These are phyloP conservation scores for Dacryopinax spathularia DNA, from an alignment of 768 basidiomycete species.

Conservation along the genomic window DNA sequence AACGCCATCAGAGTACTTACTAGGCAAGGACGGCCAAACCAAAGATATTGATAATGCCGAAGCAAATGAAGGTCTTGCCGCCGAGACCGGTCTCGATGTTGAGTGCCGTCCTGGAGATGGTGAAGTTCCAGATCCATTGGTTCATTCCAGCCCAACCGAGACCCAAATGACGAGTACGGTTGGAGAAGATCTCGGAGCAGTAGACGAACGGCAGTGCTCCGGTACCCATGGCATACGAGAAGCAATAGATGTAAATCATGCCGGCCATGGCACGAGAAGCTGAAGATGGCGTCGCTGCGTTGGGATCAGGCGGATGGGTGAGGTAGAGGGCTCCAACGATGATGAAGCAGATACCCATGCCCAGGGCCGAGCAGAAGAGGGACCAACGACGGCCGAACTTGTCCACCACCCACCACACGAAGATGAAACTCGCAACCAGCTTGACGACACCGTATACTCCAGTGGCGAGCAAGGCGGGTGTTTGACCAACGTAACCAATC, in stretches of 20 bases:
- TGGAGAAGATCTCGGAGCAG: conserved; percentile 3
- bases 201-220: background rate
- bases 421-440: conserved; percentile 25
- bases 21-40: background rate
- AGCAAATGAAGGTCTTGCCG: background rate
- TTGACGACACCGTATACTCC: conserved; percentile 30
- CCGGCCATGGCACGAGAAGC: background rate
- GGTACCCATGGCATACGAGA: conserved; percentile 3
- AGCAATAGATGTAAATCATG: background rate
- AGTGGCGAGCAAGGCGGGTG: conserved; percentile 23
- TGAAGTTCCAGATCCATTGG: conserved; percentile 3
- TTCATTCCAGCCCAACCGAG: background rate
- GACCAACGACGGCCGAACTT: conserved; percentile 31
- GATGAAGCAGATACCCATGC: conserved; percentile 70
- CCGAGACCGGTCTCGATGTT: background rate
- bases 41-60: background rate
- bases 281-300: background rate
- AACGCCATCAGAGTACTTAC: background rate
- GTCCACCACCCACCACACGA: conserved; percentile 26
- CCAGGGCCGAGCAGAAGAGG: conserved; percentile 45
- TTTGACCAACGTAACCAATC: conserved; percentile 23
- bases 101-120: background rate
- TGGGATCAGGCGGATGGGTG: conserved; percentile 45
- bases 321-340: conserved; percentile 79
- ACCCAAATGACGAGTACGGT: background rate